Base-by-base conservation (phyloP, 2,329 filamentous ascomycete species). In the Sphaerulina vaccinii region DNA sequence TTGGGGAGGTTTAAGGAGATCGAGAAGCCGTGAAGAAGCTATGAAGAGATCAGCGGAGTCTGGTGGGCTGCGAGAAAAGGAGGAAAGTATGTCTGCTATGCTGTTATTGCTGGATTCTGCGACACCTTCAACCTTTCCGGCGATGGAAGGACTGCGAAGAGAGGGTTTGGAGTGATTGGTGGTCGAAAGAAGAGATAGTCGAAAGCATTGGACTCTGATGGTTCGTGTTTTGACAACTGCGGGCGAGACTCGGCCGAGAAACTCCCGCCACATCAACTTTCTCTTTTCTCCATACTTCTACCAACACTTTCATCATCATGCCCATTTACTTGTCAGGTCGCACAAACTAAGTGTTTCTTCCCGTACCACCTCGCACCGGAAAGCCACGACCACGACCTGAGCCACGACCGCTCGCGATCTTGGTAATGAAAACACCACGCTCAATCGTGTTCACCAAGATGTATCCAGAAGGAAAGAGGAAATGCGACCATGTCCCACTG, bases 381-480 rank as follows among this genome's bases (percentile, higher is more conserved):
- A 32, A 32, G 18, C 41, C 41, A 15, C 41, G 16, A 4, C 41
- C 24, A 7, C 41, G 11, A 13, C 41, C 41, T n/a, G 22, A 29
- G 2, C 41, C 41, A 4, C 41, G 24, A 0, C 41, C 41, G 7
- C 41, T 15, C n/a, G 41, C 41, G 4, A 44, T 44, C 33, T 47
- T 47, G 1, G 32, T 21, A 29, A 38, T 15, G 19, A 38, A 38
- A 8, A 36, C 68, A 55, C 77, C 77, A 4, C 75, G 67, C 65
- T 79, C 77, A 48, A 79, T 79, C 2, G 71, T 76, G 65, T 79
- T 79, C 54, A 80, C 63, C 7, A 79, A 69, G 50, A 79, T 72
- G 56, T 73, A 73, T 2, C 76, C 77, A 0, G 70, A 74, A 60
- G 72, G 71, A 11, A 47, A 37, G 62, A 79, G 79, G 1, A 74